These are phyloP conservation scores for Maudiozyma barnettii DNA, from an alignment of 805 yeast species.

Conservation along the genomic window DNA sequence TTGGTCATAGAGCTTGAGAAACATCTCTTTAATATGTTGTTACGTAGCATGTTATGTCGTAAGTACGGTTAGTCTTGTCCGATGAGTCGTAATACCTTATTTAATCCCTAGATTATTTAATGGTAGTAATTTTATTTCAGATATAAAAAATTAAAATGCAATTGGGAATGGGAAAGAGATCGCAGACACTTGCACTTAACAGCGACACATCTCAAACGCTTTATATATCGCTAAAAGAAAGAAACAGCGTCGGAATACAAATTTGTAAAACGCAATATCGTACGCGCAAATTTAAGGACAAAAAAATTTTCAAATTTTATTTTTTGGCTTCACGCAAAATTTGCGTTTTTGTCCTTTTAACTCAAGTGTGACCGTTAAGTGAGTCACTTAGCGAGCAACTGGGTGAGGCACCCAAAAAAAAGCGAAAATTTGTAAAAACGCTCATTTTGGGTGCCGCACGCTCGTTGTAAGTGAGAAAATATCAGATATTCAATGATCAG, in stretches of 20 bases:
- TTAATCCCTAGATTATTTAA: neutral
- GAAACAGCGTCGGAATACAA: neutral
- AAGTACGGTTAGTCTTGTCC: neutral
- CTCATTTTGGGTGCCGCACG: too few species aligned
- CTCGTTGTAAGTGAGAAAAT: too few species aligned
- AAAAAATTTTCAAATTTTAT: neutral
- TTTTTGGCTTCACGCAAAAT: too few species aligned
- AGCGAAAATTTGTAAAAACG: too few species aligned
- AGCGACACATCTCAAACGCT: neutral
- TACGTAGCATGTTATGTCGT: neutral
- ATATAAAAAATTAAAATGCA: too few species aligned
- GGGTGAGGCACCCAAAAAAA: neutral
- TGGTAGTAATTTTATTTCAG: neutral
- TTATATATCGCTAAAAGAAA: neutral
- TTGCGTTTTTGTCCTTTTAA: too few species aligned
- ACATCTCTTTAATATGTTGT: constrained; percentile 15
- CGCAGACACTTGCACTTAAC: constrained; percentile 18
- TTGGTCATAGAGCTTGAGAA: constrained; percentile 9
- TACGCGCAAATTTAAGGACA: neutral
- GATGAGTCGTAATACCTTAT: neutral
- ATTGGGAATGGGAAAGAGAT: neutral
- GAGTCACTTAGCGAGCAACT: constrained; percentile 11
- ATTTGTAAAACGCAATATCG: neutral
- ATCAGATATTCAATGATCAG: too few species aligned
- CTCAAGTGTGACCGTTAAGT: constrained; percentile 8